These are phyloP conservation scores for Penicillium egyptiacum DNA, from an alignment of 495 filamentous ascomycete species.

Conservation along the genomic window DNA sequence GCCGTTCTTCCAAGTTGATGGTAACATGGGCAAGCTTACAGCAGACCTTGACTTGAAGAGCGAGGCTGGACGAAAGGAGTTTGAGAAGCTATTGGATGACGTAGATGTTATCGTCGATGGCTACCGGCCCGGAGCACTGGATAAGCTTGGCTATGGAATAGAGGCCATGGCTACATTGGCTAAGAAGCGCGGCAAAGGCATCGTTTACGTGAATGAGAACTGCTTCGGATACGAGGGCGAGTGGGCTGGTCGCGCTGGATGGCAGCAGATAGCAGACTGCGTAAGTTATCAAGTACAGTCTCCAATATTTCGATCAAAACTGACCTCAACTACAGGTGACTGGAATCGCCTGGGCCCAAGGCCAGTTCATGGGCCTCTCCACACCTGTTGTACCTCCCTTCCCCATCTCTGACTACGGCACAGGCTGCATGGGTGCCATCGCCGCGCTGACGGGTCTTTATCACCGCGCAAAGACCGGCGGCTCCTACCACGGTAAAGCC, in stretches of 20 bases:
- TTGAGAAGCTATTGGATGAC: slow-evolving; percentile 58
- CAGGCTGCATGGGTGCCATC: slow-evolving; percentile 65
- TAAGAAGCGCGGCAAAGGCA: slow-evolving; percentile 55
- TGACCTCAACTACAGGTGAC: slow-evolving; percentile 45
- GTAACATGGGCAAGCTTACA: slow-evolving; percentile 68
- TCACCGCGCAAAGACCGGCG: slow-evolving; percentile 59
- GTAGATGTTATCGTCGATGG: slow-evolving; percentile 65
- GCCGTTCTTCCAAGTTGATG: slow-evolving; percentile 78
- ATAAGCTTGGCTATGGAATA: slow-evolving; percentile 62
- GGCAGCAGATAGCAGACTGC: slow-evolving; percentile 57
- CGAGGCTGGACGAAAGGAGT: slow-evolving; percentile 50
- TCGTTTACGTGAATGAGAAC: slow-evolving; percentile 71
- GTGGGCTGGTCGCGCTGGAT: slow-evolving; percentile 52
- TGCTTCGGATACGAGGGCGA: slow-evolving; percentile 63
- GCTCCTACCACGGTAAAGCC: slow-evolving; percentile 64
- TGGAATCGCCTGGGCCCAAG: slow-evolving; percentile 73
- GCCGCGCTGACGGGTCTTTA: slow-evolving; percentile 64
- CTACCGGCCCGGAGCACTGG: slow-evolving; percentile 66
- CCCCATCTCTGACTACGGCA: slow-evolving; percentile 80
- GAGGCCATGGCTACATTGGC: slow-evolving; percentile 52
- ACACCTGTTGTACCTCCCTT: slow-evolving; percentile 77
- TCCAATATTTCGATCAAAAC: slow-evolving; percentile 26
- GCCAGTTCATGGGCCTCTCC: slow-evolving; percentile 65
- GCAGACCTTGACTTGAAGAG: slow-evolving; percentile 60
- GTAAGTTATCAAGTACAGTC: slow-evolving; percentile 22